These are phyloP conservation scores for Pythium rhizo-oryzae DNA, from an alignment of 352 stramenopile species.

Conservation along the genomic window DNA sequence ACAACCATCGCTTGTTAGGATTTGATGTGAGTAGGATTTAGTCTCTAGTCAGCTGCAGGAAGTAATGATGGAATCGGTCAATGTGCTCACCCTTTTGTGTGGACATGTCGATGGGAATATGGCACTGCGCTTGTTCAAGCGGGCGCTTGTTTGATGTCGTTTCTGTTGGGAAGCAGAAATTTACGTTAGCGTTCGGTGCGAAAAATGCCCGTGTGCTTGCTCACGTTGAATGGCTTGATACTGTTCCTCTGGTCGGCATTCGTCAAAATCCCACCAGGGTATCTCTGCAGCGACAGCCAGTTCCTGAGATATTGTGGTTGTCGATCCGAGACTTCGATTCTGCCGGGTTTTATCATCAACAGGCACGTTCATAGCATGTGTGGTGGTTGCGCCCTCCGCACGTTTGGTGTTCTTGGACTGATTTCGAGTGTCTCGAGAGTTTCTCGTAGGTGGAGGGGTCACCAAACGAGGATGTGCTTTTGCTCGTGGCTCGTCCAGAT, in stretches of 20 bases:
- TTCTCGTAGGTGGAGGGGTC: constrained; percentile 18
- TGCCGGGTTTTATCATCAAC: not conserved
- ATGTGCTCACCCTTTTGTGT: not conserved
- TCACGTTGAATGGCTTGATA: not conserved
- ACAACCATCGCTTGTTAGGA: constrained; percentile 21
- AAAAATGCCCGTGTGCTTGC: not conserved
- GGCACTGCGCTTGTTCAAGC: not conserved
- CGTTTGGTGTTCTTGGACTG: not conserved
- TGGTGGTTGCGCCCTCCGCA: no score
- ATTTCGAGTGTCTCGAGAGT: not conserved
- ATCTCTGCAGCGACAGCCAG: constrained; percentile 28
- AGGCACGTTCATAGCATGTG: not conserved
- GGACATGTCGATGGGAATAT: not conserved
- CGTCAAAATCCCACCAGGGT: constrained; percentile 27
- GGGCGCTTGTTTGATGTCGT: not conserved
- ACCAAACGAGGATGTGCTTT: constrained; percentile 13
- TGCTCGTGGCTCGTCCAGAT: constrained; percentile 35
- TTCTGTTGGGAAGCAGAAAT: not conserved
- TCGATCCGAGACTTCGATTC: not conserved
- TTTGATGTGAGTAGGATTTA: constrained; percentile 22
- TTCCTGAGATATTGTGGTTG: constrained; percentile 23
- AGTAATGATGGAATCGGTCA: not conserved
- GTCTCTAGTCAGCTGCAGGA: not conserved
- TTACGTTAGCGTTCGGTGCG: not conserved
- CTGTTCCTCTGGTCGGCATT: not conserved